Base-by-base conservation (phyloP, 2,329 filamentous ascomycete genomes). In the Epichloe gansuensis region DNA sequence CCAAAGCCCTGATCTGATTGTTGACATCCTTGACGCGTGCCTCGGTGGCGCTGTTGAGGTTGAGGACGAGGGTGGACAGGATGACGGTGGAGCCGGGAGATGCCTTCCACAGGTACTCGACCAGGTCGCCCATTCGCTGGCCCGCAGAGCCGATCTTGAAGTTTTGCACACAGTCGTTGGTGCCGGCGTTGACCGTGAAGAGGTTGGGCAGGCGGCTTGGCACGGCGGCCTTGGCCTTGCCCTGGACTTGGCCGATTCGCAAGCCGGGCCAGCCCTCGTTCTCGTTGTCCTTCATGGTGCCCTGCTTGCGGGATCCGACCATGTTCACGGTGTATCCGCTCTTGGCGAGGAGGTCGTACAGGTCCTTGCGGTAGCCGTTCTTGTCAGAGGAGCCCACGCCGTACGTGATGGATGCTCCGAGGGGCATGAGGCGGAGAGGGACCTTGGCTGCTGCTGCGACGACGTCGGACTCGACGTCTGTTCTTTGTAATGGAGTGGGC, bases 201-300 rank as follows among this genome's bases (percentile, higher is more conserved):
- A 73, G 55, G 55, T 73, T 71, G 9, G 71, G 71, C 51, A 63
- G 60, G 31, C 57, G 60, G 2, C 53, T 23, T 1, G 63, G 62
- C 4, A 71, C 63, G 1, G 65, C 62, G 4, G 17, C 35, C 27
- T 55, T 54, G 25, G 68, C 69, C 53, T 67, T 69, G 31, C 31
- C 57, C 43, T 60, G 53, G 38, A 74, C 66, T 55, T 72, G 55
- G 31, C 65, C 66, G 59, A 76, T 67, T 46, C 68, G 66, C 43
- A 63, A 61, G 25, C 68, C 71, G 0, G 68, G 65, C 65, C 71
- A 72, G 36, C 71, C 72, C 56, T 76, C 73, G 55, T 71, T 66
- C 12, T 71, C 65, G 57, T 69, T 69, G 58, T 71, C 62, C 23
- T 21, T 38, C 70, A 74, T 73, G 52, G 55, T 61, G 40, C 71